Evolutionary conservation across 306 rosid genomes (phyloP), one percentile per base, ranked within the genome.

Genomic region (Echinosophora koreensis): DNA sequence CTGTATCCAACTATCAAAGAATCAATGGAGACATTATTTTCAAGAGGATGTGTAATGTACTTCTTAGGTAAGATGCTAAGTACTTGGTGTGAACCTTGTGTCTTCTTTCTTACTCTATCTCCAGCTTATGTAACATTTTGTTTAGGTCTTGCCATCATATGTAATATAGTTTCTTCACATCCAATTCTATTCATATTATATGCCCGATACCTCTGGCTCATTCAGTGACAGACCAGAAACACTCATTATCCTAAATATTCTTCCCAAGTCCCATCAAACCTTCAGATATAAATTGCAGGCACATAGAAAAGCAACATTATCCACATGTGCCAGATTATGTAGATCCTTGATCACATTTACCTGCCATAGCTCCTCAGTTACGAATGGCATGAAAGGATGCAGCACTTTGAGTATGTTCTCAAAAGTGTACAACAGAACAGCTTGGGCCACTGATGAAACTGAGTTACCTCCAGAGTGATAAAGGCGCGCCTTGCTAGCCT

Each of bases 301-400:
- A 76, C 37, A 30, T 27, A 44, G 55, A 55, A 44, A 13, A 51
- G 64, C 54, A 75, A 57, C 46, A 6, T 32, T 63, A 30, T 5
- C 54, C 14, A 63, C 62, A 28, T 0, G 15, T 49, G 64, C 39
- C 12, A 60, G 30, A 13, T 6, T 30, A 68, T 30, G 13, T 44
- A 47, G 73, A 35, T 27, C 52, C 47, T 3, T 56, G 22, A 52
- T 32, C 51, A 14, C 30, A 63, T 61, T 76, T 81, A 90, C 98
- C 98, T 94, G 98, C 98, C 98, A 94, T 58, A 94, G 86, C 84
- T 92, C 98, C 86, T 90, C 98, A 8, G 98, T 94, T 64, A 94
- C 97, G 65, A 94, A 94, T 52, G 98, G 98, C 98, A 94, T 94
- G 85, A 94, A 94, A 39, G 98, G 98, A 77, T 92, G 98, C 63